Evolutionary conservation across 2,329 filamentous ascomycete species (phyloP).

Genomic region (Aureobasidium sp.): DNA sequence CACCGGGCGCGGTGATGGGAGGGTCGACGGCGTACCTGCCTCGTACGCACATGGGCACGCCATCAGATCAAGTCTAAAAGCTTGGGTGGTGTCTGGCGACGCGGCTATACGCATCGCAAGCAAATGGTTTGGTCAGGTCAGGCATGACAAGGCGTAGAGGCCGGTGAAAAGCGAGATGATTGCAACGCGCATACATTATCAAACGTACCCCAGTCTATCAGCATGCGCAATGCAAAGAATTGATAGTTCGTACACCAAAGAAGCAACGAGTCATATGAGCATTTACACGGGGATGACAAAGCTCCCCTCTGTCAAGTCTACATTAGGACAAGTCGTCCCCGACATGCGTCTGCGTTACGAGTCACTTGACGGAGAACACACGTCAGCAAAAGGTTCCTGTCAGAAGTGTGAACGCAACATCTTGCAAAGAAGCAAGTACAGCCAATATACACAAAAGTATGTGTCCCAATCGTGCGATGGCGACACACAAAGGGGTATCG

Average conservation of each 20-base stretch:
- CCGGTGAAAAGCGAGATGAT: not conserved
- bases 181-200: not conserved
- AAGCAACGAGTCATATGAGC: not conserved
- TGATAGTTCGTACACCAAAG: not conserved
- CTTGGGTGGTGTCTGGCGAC: not conserved
- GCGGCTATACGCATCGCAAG: not conserved
- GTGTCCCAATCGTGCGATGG: no score
- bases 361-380: constrained; percentile 4
- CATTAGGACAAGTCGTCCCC: not conserved
- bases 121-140: not conserved
- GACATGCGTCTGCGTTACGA: not conserved
- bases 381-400: not conserved
- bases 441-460: not conserved
- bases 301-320: not conserved
- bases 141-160: not conserved
- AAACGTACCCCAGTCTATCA: not conserved
- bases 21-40: constrained; percentile 10
- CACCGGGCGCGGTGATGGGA: not conserved
- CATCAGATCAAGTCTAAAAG: not conserved
- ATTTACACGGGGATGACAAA: not conserved
- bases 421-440: not conserved
- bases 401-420: not conserved
- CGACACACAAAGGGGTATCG: no score
- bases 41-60: not conserved
- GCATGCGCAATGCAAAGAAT: not conserved